Conservation (phyloP, 345 rosid species). For the Carallia brachiata region DNA sequence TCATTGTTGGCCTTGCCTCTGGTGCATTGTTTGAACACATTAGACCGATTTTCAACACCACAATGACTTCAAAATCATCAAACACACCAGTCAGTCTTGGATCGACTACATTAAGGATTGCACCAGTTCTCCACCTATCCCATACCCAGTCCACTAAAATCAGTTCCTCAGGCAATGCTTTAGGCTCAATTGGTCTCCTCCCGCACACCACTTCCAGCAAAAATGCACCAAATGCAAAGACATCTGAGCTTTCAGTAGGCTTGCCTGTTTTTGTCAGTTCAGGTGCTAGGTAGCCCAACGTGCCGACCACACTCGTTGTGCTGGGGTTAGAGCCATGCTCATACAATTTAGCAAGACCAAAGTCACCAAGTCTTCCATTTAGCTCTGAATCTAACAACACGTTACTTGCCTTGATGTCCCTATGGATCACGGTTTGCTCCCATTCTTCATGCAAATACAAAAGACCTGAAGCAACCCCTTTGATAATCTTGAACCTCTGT, state of each 20-base stretch:
- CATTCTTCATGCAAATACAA: conserved; percentile 87
- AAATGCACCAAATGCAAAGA: conserved; percentile 88
- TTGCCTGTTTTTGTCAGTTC: conserved; percentile 86
- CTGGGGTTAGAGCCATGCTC: conserved; percentile 70
- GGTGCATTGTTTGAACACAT: conserved; percentile 71
- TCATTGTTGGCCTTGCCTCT: conserved; percentile 62
- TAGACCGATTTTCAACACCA: conserved; percentile 67
- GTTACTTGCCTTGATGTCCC: conserved; percentile 88
- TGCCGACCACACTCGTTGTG: conserved; percentile 85
- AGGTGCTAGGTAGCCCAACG: conserved; percentile 94
- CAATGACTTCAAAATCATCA: conserved; percentile 56
- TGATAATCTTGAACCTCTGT: conserved; percentile 69
- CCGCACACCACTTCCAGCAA: conserved; percentile 82
- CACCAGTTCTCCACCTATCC: conserved; percentile 66
- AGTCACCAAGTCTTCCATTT: conserved; percentile 80
- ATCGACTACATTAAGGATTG: conserved; percentile 67
- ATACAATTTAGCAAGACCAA: conserved; percentile 83
- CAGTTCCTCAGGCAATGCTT: conserved; percentile 80
- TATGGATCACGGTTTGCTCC: conserved; percentile 89
- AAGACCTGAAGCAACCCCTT: conserved; percentile 84
- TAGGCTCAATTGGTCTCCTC: conserved; percentile 77
- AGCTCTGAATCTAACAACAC: conserved; percentile 72
- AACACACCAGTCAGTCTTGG: conserved; percentile 55
- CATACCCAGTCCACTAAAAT: conserved; percentile 90
- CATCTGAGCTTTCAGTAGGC: conserved; percentile 70